Percentiles rank a stretch among this genome's conserved stretches.
phyloP scores from a whole-genome alignment of 2,329 filamentous ascomycete species.

The Xylariaceae sp. region DNA sequence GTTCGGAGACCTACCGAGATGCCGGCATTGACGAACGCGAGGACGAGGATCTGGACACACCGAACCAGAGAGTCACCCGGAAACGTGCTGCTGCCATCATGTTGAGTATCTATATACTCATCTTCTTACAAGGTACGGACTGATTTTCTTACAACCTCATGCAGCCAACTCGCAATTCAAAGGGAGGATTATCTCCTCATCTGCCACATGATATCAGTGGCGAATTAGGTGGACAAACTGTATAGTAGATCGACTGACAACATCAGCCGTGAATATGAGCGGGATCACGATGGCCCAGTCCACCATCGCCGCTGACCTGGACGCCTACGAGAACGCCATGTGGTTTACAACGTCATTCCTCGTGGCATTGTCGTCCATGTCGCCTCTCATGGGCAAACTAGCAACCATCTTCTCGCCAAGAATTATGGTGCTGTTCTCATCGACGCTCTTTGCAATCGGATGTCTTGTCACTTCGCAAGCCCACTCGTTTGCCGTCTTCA shows the following conservation, averaged over 20 bases:
- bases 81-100: slow-evolving; percentile 53
- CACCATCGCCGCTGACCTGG: slow-evolving; percentile 74
- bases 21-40: slow-evolving; percentile 3
- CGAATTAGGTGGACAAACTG: not conserved
- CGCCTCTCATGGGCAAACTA: slow-evolving; percentile 74
- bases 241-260: not conserved
- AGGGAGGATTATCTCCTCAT: not conserved
- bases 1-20: slow-evolving; percentile 25
- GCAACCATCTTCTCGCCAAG: slow-evolving; percentile 76
- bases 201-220: not conserved
- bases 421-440: slow-evolving; percentile 66
- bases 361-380: slow-evolving; percentile 63
- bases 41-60: slow-evolving; percentile 33
- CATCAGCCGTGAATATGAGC: slow-evolving; percentile 70
- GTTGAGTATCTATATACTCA: slow-evolving; percentile 59
- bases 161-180: not conserved
- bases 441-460: slow-evolving; percentile 64
- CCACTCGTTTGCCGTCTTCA: slow-evolving; percentile 63
- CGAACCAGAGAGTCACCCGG: slow-evolving; percentile 40
- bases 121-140: slow-evolving; percentile 63
- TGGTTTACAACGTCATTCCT: slow-evolving; percentile 86
- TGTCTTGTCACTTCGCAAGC: slow-evolving; percentile 69
- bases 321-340: slow-evolving; percentile 73
- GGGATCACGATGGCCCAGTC: slow-evolving; percentile 83
- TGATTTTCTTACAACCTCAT: not conserved